A percentile compares a stretch with the other conserved stretches of the same genome.
Evolutionary conservation across 1,284 basidiomycete species (phyloP).

Genomic region (Melanopsichium pennsylvanicum): DNA sequence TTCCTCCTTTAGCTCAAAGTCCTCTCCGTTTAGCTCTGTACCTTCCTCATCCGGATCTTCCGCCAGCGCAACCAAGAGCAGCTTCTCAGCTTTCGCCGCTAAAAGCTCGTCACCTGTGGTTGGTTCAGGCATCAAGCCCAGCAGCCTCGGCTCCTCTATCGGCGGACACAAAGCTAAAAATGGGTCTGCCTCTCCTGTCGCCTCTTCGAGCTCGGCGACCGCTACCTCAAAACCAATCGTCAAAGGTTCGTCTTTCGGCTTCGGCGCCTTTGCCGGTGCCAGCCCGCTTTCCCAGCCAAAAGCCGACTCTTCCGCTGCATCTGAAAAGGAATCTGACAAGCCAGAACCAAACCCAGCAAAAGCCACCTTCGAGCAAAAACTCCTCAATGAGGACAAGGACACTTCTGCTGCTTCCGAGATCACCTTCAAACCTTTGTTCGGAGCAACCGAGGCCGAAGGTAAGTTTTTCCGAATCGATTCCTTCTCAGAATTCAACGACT

Average conservation of each 20-base stretch:
- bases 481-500: too few species aligned
- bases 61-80: constrained; percentile 6
- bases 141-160: constrained; percentile 41
- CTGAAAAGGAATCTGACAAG: constrained; percentile 9
- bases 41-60: constrained; percentile 42
- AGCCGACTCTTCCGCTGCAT: constrained; percentile 6
- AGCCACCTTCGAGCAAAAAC: constrained; percentile 26
- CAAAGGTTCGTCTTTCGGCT: constrained; percentile 43
- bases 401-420: constrained; percentile 7
- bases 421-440: constrained; percentile 25
- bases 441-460: constrained; percentile 35
- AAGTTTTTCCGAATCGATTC: constrained; percentile 8
- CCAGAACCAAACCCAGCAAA: constrained; percentile 10
- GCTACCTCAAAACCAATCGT: constrained; percentile 19
- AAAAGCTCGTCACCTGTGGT: constrained; percentile 19
- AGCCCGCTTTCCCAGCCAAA: constrained; percentile 43
- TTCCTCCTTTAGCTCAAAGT: constrained; percentile 49
- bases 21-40: constrained; percentile 41
- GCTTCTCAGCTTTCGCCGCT: constrained; percentile 25
- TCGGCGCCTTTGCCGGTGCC: constrained; percentile 52
- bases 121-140: constrained; percentile 33
- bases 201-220: background rate
- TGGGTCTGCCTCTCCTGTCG: constrained; percentile 13
- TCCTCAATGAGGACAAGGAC: constrained; percentile 20
- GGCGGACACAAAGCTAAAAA: constrained; percentile 28